Conservation (phyloP, 2,329 filamentous ascomycete genomes). For the Xylaria sp. region DNA sequence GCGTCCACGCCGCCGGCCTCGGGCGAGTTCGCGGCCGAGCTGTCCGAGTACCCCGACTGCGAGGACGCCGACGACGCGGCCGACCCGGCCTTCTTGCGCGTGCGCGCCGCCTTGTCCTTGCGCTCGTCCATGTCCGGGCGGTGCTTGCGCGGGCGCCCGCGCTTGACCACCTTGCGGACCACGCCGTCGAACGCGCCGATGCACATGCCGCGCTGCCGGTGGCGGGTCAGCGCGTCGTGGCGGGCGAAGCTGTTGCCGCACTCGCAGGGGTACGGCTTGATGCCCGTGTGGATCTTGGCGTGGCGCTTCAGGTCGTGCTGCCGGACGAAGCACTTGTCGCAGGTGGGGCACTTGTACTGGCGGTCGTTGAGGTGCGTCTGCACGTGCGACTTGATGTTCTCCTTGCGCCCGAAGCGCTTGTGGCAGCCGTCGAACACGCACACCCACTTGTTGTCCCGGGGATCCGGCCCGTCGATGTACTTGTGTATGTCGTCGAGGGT, state of each 20-base stretch:
- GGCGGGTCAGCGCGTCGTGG: conserved; percentile 91
- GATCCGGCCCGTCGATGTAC: conserved; percentile 73
- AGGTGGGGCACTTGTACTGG: conserved; percentile 91
- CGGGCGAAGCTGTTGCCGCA: conserved; percentile 94
- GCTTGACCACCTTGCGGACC: conserved; percentile 62
- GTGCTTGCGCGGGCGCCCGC: conserved; percentile 66
- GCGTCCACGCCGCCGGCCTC: conserved; percentile 37
- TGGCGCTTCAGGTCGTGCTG: conserved; percentile 97
- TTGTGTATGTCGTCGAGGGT: conserved; percentile 81
- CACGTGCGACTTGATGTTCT: conserved; percentile 98
- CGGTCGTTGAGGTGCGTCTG: conserved; percentile 97
- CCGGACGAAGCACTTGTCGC: conserved; percentile 93
- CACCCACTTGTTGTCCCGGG: conserved; percentile 75
- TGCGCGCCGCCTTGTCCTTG: conserved; percentile 59
- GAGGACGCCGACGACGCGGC: conserved; percentile 52
- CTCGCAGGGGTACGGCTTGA: conserved; percentile 92
- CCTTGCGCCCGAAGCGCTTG: conserved; percentile 93
- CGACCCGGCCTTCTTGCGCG: conserved; percentile 60
- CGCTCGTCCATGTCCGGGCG: conserved; percentile 60
- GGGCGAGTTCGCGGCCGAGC: conserved; percentile 58
- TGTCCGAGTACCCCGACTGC: conserved; percentile 59
- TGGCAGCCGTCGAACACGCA: conserved; percentile 78
- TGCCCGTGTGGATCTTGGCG: conserved; percentile 93
- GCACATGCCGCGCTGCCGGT: conserved; percentile 95
- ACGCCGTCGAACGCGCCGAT: conserved; percentile 88